Base-by-base conservation (phyloP, 2,329 filamentous ascomycete species). In the Paracamarosporium sp. region DNA sequence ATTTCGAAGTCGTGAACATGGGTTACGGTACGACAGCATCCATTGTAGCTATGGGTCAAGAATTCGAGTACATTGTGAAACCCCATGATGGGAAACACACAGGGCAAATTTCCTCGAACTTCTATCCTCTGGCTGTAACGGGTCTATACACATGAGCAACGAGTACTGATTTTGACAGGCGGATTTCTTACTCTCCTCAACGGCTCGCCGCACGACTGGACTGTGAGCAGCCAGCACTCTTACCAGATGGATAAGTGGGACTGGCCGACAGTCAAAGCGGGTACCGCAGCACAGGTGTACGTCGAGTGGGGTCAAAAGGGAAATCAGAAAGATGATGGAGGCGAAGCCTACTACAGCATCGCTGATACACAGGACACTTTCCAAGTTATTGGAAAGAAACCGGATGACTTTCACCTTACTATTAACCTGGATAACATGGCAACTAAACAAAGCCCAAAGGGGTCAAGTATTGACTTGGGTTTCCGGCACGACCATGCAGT, bases 221-320 rank as follows among this genome's bases (percentile, higher is more conserved):
- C 57, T 12, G 53, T 74, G 47, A 68, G 53, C 30, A 56, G 64
- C 24, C 66, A 70, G 33, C 64, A 68, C 31, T 70, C 72, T 2
- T 77, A 78, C 57, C 74, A 78, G 52, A 78, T 79, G 75, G 69
- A 72, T 40, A 63, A 66, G 1, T 78, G 76, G 75, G 69, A 59
- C 35, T 78, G 74, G 71, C 72, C 73, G 2, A 72, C 70, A 1
- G 57, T 76, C 17, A 64, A 46, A 25, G 65, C 74, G 69, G 71
- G 71, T 15, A 69, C 67, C 33, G 66, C 74, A 25, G 64, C 66
- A 17, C 68, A 62, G 54, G 68, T 76, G 5, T 69, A 72, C 35
- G 63, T 76, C 1, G 71, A 75, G 46, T 76, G 68, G 60, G 66
- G 68, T 24, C 67, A 60, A 9, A 69, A 55, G 53, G 73, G 65